Percentiles rank a stretch among this genome's conserved stretches.
phyloP scores from a whole-genome alignment of 208 protist genomes.

The Crithidia sp. region DNA sequence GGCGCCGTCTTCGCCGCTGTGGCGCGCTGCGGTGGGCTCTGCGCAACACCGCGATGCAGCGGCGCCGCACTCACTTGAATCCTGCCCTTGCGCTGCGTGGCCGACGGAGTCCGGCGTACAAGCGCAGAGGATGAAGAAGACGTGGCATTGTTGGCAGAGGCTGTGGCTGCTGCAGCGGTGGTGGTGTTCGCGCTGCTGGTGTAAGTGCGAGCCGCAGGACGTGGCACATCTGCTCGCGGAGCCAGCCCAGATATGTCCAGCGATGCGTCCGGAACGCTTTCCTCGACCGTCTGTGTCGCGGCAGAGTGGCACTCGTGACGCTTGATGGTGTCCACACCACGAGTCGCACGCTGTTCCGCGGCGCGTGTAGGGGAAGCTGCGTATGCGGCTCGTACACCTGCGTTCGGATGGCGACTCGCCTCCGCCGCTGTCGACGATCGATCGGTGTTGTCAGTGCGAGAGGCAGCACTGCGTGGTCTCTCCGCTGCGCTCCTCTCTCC shows the following conservation, averaged over 20 bases:
- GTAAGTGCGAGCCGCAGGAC: neutral
- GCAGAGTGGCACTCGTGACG: neutral
- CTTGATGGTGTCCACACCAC: no score
- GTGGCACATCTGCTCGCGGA: conserved; percentile 2
- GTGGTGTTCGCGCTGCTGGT: neutral
- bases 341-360: no score
- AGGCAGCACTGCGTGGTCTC: neutral
- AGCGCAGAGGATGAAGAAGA: no score
- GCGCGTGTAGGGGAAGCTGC: no score
- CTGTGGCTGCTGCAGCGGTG: no score
- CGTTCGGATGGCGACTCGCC: no score
- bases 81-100: no score
- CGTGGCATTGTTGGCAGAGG: neutral
- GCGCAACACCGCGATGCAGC: neutral
- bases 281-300: conserved; percentile 5
- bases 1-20: neutral
- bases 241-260: neutral
- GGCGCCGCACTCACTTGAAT: no score
- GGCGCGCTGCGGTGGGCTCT: neutral
- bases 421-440: no score
- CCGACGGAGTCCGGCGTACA: no score
- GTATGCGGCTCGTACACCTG: no score
- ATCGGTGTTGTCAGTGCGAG: no score
- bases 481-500: neutral
- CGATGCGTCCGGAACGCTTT: neutral